Evolutionary conservation across 305 asterid genomes (phyloP).

Genomic region (Lippia alba): DNA sequence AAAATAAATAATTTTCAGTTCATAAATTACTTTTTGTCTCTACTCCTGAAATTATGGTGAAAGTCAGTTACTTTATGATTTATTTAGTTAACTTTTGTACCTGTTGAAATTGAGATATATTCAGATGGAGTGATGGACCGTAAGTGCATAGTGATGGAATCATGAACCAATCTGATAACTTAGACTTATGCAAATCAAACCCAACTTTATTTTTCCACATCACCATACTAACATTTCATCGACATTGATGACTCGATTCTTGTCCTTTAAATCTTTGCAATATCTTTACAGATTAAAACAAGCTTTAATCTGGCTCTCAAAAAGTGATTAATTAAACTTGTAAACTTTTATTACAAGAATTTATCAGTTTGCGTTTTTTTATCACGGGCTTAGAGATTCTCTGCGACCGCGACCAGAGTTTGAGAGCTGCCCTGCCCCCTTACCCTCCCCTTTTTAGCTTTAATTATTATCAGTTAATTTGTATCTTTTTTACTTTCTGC

Average conservation of each 20-base stretch:
- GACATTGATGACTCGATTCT: neutral
- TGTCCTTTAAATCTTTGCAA: neutral
- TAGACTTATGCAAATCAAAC: neutral
- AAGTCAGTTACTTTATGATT: too few species aligned
- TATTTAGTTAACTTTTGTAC: too few species aligned
- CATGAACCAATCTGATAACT: neutral
- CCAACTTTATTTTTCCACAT: neutral
- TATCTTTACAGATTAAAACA: slow-evolving; percentile 11
- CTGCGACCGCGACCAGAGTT: neutral
- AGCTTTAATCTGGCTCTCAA: neutral
- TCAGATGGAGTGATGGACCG: too few species aligned
- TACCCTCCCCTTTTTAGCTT: neutral
- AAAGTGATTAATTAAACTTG: slow-evolving; percentile 16
- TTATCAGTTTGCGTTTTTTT: neutral
- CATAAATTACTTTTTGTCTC: too few species aligned
- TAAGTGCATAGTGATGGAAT: neutral
- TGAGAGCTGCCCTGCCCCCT: neutral
- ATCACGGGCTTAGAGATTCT: slow-evolving; percentile 8
- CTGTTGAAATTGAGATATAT: neutral
- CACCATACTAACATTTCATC: neutral
- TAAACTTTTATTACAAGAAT: neutral
- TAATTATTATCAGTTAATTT: neutral
- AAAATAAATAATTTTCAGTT: too few species aligned
- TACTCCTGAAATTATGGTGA: too few species aligned
- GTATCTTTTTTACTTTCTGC: neutral